Conservation (phyloP, 768 basidiomycete species). For the Leucocoprinus birnbaumii region DNA sequence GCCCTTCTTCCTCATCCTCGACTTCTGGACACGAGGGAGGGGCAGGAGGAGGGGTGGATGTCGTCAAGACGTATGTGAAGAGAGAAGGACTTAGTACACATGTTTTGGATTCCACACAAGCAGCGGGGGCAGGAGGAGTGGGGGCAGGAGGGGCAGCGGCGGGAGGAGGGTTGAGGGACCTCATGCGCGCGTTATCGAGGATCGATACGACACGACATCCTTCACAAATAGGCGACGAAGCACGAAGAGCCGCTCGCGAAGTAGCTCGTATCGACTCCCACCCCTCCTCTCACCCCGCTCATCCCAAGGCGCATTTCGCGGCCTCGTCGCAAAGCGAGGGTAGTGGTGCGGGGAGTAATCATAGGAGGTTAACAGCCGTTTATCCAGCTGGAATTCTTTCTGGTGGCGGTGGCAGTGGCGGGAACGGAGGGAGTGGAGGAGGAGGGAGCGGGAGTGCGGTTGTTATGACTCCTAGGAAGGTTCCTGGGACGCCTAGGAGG, state of each 20-base stretch:
- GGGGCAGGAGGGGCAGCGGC: too few relatives aligned
- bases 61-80: constrained; percentile 6
- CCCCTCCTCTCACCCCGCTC: neutral
- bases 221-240: constrained; percentile 68
- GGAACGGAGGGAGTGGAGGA: too few relatives aligned
- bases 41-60: constrained; percentile 20
- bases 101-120: constrained; percentile 18
- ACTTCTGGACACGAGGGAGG: neutral
- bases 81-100: constrained; percentile 17
- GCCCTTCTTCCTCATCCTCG: neutral
- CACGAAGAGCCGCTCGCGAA: constrained; percentile 65
- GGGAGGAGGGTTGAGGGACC: constrained; percentile 43
- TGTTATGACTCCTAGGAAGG: constrained; percentile 51
- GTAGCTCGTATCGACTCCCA: constrained; percentile 57
- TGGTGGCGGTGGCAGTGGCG: neutral
- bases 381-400: constrained; percentile 29
- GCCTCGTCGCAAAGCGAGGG: neutral
- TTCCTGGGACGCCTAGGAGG: constrained; percentile 64
- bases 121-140: too few relatives aligned
- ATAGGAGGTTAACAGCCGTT: constrained; percentile 50
- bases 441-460: neutral
- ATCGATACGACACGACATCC: constrained; percentile 67
- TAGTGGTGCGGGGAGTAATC: constrained; percentile 42
- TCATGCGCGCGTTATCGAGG: constrained; percentile 65
- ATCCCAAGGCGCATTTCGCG: neutral